Conservation (phyloP, 352 stramenopile species). For the Globisporangium polare region DNA sequence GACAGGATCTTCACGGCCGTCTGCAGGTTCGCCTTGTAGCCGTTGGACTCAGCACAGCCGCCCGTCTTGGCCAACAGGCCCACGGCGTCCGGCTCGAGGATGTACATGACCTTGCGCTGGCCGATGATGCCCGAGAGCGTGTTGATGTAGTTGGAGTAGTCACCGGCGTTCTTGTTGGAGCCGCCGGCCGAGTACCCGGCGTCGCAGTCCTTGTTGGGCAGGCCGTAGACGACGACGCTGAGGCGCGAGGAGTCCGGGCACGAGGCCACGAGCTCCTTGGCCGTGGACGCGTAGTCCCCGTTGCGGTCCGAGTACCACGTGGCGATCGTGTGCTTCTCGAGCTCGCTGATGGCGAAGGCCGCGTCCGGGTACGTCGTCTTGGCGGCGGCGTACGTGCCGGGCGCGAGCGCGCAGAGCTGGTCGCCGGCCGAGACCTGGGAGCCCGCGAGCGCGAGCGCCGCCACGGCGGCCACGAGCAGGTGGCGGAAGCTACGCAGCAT, state of each 20-base stretch:
- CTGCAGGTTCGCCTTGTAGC: no score
- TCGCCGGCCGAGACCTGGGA: constrained; percentile 21
- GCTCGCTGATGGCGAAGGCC: constrained; percentile 37
- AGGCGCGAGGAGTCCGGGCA: constrained; percentile 41
- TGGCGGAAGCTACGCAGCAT: constrained; percentile 8
- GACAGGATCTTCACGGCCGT: constrained; percentile 40
- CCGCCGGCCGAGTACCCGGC: constrained; percentile 36
- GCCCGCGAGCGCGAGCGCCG: background rate
- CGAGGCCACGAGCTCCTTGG: constrained; percentile 25
- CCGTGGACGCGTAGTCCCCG: constrained; percentile 32
- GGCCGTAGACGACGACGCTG: constrained; percentile 61
- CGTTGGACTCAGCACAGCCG: constrained; percentile 21
- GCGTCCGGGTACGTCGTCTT: constrained; percentile 41
- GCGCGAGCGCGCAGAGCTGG: constrained; percentile 46
- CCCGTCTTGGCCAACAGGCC: constrained; percentile 37
- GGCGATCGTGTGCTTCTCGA: constrained; percentile 52
- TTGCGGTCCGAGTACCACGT: constrained; percentile 69
- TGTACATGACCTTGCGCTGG: constrained; percentile 58
- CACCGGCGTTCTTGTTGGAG: constrained; percentile 29
- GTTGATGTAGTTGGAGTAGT: constrained; percentile 57
- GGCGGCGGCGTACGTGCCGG: constrained; percentile 36
- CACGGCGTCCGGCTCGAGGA: constrained; percentile 66
- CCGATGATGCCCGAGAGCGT: constrained; percentile 19
- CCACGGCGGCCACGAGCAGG: constrained; percentile 2
- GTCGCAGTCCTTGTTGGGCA: constrained; percentile 75